Base-by-base conservation (phyloP, 352 stramenopile genomes). In the Pythium myriotylum region DNA sequence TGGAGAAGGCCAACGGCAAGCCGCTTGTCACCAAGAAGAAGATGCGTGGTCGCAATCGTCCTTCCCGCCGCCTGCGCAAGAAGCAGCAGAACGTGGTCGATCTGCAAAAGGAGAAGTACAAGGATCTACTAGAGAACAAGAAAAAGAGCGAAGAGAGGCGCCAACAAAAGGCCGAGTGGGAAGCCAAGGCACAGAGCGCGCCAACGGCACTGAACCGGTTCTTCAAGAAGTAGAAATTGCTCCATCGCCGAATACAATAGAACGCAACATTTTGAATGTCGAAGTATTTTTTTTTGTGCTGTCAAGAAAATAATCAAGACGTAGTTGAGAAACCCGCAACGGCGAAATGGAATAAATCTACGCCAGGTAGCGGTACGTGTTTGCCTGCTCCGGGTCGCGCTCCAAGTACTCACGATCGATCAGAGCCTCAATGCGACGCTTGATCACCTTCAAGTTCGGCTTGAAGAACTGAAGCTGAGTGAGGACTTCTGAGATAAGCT, bases 361-460 rank as follows among this genome's bases (percentile, higher is more conserved):
- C 59, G 93, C 93, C 32, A 98, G 73, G 77, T 98, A 98, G 74
- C 96, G 96, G 81, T 99, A 99, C 54, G 95, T 91, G 66, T 98
- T 97, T 29, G 83, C 77, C 70, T 98, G 91, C n/a, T 99, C 94
- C 2, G 86, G 81, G 72, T 98, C 96, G 32, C 97, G 85, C 69
- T 99, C 97, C 23, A 99, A 84, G 73, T 99, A 99, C 68, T 99
- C 97, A 62, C 97, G 94, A 55, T 99, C 97, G 72, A 99, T 99
- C 41, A 99, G 78, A 47, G 92, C 91, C 72, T 99, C 96, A 62
- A 99, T 99, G 53, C 96, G 80, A 54, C 96, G 96, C 83, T 99
- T 99, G 67, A 99, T 98, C 49, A 94, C 92, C 77, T 98, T 98
- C 46, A 98, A 84, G 63, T 99, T 97, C 13, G 98, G 97, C 65